phyloP scores from a whole-genome alignment of 2,329 filamentous ascomycete species.

The Ilyonectria sp. region DNA sequence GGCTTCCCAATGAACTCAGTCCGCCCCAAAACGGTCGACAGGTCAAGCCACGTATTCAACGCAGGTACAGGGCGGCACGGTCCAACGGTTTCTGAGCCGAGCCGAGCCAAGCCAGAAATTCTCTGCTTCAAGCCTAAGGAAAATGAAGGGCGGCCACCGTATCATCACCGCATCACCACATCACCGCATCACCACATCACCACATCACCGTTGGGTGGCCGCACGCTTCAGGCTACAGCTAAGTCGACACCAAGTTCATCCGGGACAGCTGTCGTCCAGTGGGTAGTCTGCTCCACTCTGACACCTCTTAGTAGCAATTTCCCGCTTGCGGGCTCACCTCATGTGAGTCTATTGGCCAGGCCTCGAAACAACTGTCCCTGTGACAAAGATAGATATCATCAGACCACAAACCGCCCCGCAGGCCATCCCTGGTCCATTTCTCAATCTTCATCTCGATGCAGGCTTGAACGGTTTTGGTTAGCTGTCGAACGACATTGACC shows the following conservation, averaged over 20 bases:
- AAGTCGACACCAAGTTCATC: background rate
- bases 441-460: slow-evolving; percentile 17
- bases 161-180: background rate
- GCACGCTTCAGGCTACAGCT: background rate
- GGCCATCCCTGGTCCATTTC: slow-evolving; percentile 16
- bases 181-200: background rate
- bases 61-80: slow-evolving; percentile 14
- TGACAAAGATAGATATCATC: slow-evolving; percentile 24
- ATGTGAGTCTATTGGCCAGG: slow-evolving; percentile 22
- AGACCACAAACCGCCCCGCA: slow-evolving; percentile 15
- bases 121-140: background rate
- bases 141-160: background rate
- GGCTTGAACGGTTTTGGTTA: slow-evolving; percentile 19
- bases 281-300: slow-evolving; percentile 5
- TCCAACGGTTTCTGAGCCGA: slow-evolving; percentile 20
- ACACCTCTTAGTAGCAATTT: slow-evolving; percentile 8
- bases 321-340: background rate
- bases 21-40: background rate
- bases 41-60: slow-evolving; percentile 10
- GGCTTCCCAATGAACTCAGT: slow-evolving; percentile 1
- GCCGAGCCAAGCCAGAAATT: background rate
- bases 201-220: background rate
- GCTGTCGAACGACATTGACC: slow-evolving; percentile 18
- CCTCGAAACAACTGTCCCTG: slow-evolving; percentile 14
- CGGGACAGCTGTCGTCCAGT: background rate